A percentile compares a stretch with the other conserved stretches of the same genome.
Conservation (phyloP, 2,329 filamentous ascomycete species). For the Ophiostoma sp. region DNA sequence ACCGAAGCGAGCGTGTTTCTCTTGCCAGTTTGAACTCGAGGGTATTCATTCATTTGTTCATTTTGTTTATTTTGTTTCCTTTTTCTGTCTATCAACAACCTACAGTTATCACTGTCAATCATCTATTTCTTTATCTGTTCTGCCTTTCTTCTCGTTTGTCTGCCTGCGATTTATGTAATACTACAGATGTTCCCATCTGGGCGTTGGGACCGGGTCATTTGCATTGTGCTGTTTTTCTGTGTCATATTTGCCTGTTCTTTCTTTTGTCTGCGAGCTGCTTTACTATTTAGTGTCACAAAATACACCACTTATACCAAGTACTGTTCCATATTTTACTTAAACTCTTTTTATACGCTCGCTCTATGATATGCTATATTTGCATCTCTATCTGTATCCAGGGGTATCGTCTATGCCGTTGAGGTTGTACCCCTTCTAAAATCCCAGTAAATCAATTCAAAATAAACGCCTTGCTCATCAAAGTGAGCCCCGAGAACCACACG, state of each 20-base stretch:
- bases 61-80: not conserved
- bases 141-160: not conserved
- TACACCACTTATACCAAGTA: not conserved
- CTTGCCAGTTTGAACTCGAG: not conserved
- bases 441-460: constrained; percentile 16
- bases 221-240: constrained; percentile 9
- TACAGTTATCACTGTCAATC: not conserved
- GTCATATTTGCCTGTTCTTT: not conserved
- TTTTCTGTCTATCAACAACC: not conserved
- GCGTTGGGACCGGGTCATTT: constrained; percentile 27
- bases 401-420: constrained; percentile 24
- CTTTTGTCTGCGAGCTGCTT: not conserved
- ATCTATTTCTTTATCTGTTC: not conserved
- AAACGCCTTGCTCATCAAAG: not conserved
- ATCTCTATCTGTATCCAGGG: not conserved
- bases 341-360: not conserved
- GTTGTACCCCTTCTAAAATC: not conserved
- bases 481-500: constrained; percentile 12
- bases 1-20: constrained; percentile 13
- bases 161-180: constrained; percentile 20
- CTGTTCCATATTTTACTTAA: no score
- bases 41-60: not conserved
- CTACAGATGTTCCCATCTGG: constrained; percentile 24
- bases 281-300: constrained; percentile 19
- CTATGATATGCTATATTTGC: not conserved